Percentiles rank a stretch among this genome's conserved stretches.
Evolutionary conservation across 257 asterid genomes (phyloP).

Genomic region (Primulina tabacum): DNA sequence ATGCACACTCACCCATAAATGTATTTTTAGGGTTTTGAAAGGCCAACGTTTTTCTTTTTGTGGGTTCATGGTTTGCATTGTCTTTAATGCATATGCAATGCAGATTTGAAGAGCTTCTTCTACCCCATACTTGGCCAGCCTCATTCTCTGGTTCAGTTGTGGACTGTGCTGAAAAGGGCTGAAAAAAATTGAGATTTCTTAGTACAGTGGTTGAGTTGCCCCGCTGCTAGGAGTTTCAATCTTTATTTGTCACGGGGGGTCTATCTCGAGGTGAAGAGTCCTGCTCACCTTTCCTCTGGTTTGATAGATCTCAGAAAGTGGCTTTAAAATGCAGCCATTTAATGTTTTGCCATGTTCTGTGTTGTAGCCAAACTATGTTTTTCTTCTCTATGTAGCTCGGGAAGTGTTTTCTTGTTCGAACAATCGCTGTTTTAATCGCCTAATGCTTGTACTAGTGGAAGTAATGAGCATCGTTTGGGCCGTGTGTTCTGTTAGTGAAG

Average conservation of each 20-base stretch:
- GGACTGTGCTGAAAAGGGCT: slow-evolving; percentile 18
- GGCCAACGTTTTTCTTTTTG: slow-evolving; percentile 20
- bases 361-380: neutral
- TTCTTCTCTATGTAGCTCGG: neutral
- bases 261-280: slow-evolving; percentile 15
- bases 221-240: slow-evolving; percentile 17
- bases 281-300: slow-evolving; percentile 27
- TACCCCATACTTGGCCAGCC: slow-evolving; percentile 19
- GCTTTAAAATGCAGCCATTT: slow-evolving; percentile 11
- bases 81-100: slow-evolving; percentile 19
- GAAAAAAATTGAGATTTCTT: slow-evolving; percentile 9
- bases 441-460: slow-evolving; percentile 16
- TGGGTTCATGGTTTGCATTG: slow-evolving; percentile 20
- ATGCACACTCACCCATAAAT: neutral
- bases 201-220: slow-evolving; percentile 28
- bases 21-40: slow-evolving; percentile 10
- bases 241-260: slow-evolving; percentile 17
- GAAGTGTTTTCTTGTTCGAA: slow-evolving; percentile 16
- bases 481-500: neutral
- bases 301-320: slow-evolving; percentile 38
- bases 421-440: slow-evolving; percentile 2
- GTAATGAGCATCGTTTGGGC: slow-evolving; percentile 8
- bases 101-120: slow-evolving; percentile 26
- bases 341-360: neutral
- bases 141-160: neutral